Evolutionary conservation across 108 stramenopile genomes (phyloP).

Genomic region (Pseudonitzschia multiseries): DNA sequence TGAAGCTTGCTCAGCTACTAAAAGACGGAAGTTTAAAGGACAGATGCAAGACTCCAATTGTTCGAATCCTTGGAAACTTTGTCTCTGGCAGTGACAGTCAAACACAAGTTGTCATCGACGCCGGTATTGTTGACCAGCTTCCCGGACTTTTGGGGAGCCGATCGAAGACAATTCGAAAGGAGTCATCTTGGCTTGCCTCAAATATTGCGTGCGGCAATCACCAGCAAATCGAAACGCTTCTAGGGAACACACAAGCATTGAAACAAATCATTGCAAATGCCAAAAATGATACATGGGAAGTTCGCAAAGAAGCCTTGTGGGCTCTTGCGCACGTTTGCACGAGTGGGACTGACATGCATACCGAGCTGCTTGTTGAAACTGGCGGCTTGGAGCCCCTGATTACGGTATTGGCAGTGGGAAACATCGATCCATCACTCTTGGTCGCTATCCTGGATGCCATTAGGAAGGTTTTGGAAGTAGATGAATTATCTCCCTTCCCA

Average conservation of each 20-base stretch:
- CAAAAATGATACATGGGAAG: conserved; percentile 67
- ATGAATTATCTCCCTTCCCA: conserved; percentile 16
- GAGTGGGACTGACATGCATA: conserved; percentile 50
- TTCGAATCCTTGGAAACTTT: conserved; percentile 93
- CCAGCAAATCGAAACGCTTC: conserved; percentile 61
- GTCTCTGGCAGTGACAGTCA: conserved; percentile 86
- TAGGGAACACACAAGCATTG: conserved; percentile 44
- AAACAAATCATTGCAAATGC: conserved; percentile 50
- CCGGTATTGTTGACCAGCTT: conserved; percentile 53
- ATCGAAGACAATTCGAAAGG: conserved; percentile 81
- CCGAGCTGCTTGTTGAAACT: conserved; percentile 58
- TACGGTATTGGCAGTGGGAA: conserved; percentile 44
- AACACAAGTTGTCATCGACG: conserved; percentile 86
- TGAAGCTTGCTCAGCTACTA: conserved; percentile 57
- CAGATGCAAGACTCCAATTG: conserved; percentile 65
- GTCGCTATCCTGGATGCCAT: conserved; percentile 74
- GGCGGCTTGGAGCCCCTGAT: conserved; percentile 74
- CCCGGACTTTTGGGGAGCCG: conserved; percentile 19
- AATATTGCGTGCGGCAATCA: conserved; percentile 93
- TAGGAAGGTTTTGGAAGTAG: conserved; percentile 59
- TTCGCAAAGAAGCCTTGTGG: conserved; percentile 91
- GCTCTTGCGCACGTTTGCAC: conserved; percentile 79
- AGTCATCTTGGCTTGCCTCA: conserved; percentile 87
- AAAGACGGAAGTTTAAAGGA: conserved; percentile 25
- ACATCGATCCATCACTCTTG: conserved; percentile 57